phyloP scores from a whole-genome alignment of 2,329 filamentous ascomycete genomes.

The Colletotrichum sp. region DNA sequence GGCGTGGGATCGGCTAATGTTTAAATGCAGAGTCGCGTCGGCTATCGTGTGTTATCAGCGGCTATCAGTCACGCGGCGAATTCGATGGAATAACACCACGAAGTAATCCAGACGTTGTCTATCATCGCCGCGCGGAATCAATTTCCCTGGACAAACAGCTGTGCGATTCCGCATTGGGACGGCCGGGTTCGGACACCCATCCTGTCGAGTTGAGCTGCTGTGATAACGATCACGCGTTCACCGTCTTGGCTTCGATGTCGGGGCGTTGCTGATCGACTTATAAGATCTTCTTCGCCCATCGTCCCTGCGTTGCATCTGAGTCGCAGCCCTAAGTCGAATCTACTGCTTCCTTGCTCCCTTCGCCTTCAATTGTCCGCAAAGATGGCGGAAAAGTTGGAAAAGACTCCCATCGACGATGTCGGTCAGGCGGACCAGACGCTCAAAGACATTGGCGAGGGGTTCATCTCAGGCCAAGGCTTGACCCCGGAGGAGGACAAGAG shows the following conservation, averaged over 20 bases:
- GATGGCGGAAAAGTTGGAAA: background rate
- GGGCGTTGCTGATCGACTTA: background rate
- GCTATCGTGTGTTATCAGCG: background rate
- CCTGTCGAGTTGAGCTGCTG: background rate
- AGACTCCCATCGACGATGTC: background rate
- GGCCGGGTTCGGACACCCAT: background rate
- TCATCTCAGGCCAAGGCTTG: background rate
- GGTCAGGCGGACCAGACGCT: background rate
- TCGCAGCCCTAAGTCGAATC: background rate
- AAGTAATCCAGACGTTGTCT: background rate
- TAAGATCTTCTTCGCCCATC: background rate
- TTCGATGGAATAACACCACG: background rate
- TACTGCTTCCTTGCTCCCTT: background rate
- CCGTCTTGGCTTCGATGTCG: background rate
- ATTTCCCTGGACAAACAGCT: background rate
- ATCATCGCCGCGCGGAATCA: background rate
- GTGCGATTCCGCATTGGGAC: background rate
- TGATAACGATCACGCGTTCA: background rate
- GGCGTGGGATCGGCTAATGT: background rate
- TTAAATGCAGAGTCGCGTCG: background rate
- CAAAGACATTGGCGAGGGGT: background rate
- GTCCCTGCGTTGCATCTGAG: background rate
- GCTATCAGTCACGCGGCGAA: background rate
- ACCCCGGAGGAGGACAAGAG: background rate
- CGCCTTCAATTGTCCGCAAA: background rate